Evolutionary conservation across 768 basidiomycete genomes (phyloP).

Genomic region (Boletus reticuloceps): DNA sequence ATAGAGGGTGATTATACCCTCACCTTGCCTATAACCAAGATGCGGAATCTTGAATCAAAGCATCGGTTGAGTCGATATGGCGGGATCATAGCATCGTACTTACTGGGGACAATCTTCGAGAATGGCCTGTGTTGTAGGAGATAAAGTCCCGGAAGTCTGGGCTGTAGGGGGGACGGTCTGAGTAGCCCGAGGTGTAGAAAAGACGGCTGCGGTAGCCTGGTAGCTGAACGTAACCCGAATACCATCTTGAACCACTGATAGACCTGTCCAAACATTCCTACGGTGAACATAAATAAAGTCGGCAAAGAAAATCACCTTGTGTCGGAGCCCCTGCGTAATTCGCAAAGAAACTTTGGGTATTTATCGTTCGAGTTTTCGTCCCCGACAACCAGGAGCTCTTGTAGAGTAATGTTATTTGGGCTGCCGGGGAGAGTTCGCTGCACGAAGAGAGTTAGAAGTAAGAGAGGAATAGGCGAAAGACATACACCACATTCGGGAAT

Average conservation of each 20-base stretch:
- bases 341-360: not conserved
- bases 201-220: too few relatives aligned
- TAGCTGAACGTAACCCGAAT: not conserved
- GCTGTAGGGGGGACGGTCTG: not conserved
- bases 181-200: not conserved
- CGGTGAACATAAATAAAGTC: too few relatives aligned
- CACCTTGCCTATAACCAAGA: conserved; percentile 2
- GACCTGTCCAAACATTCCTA: not conserved
- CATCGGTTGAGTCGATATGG: not conserved
- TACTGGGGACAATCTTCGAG: not conserved
- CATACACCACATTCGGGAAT: not conserved
- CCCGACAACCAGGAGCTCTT: not conserved
- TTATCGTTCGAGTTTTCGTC: not conserved
- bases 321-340: not conserved
- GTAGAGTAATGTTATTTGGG: not conserved
- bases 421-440: not conserved
- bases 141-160: not conserved
- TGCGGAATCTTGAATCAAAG: not conserved
- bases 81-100: not conserved
- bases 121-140: not conserved
- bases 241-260: not conserved
- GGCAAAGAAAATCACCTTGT: not conserved
- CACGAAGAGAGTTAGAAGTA: not conserved
- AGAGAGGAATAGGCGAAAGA: not conserved
- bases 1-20: too few relatives aligned